Evolutionary conservation across 345 rosid genomes (phyloP).

Genomic region (Arabidopsis thaliana): TAIR10.1 NC_003075.7:1561001-1561500

Average conservation of each 20-base stretch:
- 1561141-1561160: not conserved
- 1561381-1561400: constrained; percentile 23
- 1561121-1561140: not conserved
- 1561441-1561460: constrained; percentile 27
- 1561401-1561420: constrained; percentile 30
- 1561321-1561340: constrained; percentile 19
- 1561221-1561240: no score
- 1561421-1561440: constrained; percentile 35
- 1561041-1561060: not conserved
- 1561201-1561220: no score
- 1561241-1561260: not conserved
- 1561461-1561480: not conserved
- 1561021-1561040: not conserved
- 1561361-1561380: constrained; percentile 23
- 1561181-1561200: constrained; percentile 1
- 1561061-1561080: not conserved
- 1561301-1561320: constrained; percentile 42
- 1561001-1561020: not conserved
- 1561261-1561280: not conserved
- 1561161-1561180: not conserved
- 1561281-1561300: constrained; percentile 27
- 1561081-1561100: not conserved
- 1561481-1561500: not conserved
- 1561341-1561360: constrained; percentile 27
- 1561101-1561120: no score